Evolutionary conservation across 2,329 filamentous ascomycete genomes (phyloP), one percentile per base, ranked within the genome.

Genomic region (Penicillium sp.): DNA sequence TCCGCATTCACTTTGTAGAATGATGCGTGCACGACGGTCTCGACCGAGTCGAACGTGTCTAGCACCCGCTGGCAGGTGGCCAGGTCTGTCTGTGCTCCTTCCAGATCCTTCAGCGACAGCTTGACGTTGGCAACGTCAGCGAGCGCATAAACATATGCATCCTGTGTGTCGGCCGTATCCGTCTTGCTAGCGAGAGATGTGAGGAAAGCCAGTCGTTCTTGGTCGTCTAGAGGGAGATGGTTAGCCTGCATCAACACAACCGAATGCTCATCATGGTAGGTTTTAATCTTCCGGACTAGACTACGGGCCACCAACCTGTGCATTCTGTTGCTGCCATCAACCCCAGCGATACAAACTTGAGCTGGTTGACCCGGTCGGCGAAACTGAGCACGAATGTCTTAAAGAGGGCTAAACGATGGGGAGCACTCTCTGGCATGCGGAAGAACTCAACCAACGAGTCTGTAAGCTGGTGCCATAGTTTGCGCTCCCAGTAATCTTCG

Each of bases 381-480:
- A 99, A 99, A 76, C 89, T 94, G 74, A 93, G 85, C 75, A 99
- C 89, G 80, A 99, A 99, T 67, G 86, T 87, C 78, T 94, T 91
- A 82, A 94, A 99, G 76, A 99, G 88, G 57, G 87, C 81, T 78
- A 99, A 84, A 70, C 93, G 88, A 78, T 96, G 91, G 56, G 85
- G 82, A 54, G 86, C 88, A 76, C 92, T 97, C 71, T 87, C 85
- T 42, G 89, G 83, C 67, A 90, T 79, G 69, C 87, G 87, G 80
- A 97, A 99, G 83, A 93, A 97, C 64, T 89, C 84, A 66, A 96
- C 81, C 54, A 99, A 84, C 50, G 88, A 82, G 71, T 96, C 89
- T 35, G 94, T 99, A 65, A 99, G 88, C 78, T 99, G 92, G 80
- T 99, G 94, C 94, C 94, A 99, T 78, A 99, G 84, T 80, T 97